These are phyloP conservation scores for Rhizopogon roseolus DNA, from an alignment of 768 basidiomycete species.

Conservation along the genomic window DNA sequence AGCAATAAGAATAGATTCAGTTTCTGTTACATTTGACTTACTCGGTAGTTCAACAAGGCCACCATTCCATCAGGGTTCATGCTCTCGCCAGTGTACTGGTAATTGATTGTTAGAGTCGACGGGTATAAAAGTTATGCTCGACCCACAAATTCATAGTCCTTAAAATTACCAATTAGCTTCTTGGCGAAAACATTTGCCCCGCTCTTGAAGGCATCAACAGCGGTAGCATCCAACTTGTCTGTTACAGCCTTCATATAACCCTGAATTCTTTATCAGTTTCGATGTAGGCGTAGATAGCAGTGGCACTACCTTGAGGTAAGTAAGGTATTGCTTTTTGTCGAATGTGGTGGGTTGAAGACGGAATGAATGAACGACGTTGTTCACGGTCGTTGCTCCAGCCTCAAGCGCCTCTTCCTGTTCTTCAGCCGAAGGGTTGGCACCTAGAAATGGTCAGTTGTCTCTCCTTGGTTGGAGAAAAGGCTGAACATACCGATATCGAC, in stretches of 20 bases:
- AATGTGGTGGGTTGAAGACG: conserved; percentile 77
- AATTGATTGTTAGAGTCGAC: conserved; percentile 1
- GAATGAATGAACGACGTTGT: conserved; percentile 91
- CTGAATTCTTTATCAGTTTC: conserved; percentile 30
- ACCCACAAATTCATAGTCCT: conserved; percentile 89
- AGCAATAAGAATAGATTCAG: conserved; percentile 2
- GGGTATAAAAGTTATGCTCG: background rate
- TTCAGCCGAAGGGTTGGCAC: conserved; percentile 91
- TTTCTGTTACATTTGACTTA: conserved; percentile 27
- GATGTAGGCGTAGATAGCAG: background rate
- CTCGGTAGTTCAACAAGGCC: conserved; percentile 90
- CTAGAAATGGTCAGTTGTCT: conserved; percentile 32
- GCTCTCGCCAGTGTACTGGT: conserved; percentile 62
- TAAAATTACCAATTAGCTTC: conserved; percentile 86
- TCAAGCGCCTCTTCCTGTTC: conserved; percentile 79
- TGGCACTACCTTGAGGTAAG: conserved; percentile 69
- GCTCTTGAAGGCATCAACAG: conserved; percentile 76
- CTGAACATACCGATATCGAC: conserved; percentile 76
- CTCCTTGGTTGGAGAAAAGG: background rate
- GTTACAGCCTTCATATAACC: conserved; percentile 95
- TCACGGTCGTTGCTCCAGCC: conserved; percentile 70
- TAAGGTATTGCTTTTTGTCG: conserved; percentile 86
- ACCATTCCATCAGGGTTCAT: conserved; percentile 94
- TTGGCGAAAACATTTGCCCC: conserved; percentile 74
- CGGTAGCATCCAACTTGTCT: conserved; percentile 57